Base-by-base conservation (phyloP, 2,329 filamentous ascomycete species). In the Fusarium sp. region DNA sequence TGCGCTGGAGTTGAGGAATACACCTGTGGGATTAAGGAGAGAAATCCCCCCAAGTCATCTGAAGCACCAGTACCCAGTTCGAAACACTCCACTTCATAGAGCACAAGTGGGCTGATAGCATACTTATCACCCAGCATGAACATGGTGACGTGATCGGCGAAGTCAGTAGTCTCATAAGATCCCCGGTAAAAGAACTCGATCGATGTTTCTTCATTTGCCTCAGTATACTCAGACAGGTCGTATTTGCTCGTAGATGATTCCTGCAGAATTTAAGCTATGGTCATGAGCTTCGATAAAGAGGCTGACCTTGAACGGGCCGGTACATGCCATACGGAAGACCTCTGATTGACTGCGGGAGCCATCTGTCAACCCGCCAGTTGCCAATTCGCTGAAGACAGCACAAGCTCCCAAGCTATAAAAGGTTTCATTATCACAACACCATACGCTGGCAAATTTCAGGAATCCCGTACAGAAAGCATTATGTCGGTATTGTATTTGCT, bases 101-200 rank as follows among this genome's bases (percentile, higher is more conserved):
- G 11, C 18, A 14, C 10, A 7, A 67, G 54, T 3, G 27, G 49
- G 9, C 41, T 3, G 7, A 70, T 50, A 9, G 38, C 13, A 44
- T 63, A 71, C 33, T 53, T 54, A 32, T 63, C 52, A 14, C 53
- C 62, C 7, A 71, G 23, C 7, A 49, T 13, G 33, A 56, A 58
- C 61, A 70, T 60, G 10, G n/a, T 6, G 4, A 27, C 20, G 37
- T 71, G 53, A 17, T 58, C 18, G 1, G 23, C 37, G 20, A 69
- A 48, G 12, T 41, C 3, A 3, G 40, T 42, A 10, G 50, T 17
- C 5, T 23, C 7, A 12, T 53, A 15, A 7, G 20, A 3, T 40
- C 49, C 54, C 4, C 14, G 53, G n/a, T 67, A 70, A 3, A 69
- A 38, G 38, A 38, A 70, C 7, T 69, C 57, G 3, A 67, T 30